These are phyloP conservation scores for Schwanniomyces polymorphus DNA, from an alignment of 805 yeast species.

Conservation along the genomic window DNA sequence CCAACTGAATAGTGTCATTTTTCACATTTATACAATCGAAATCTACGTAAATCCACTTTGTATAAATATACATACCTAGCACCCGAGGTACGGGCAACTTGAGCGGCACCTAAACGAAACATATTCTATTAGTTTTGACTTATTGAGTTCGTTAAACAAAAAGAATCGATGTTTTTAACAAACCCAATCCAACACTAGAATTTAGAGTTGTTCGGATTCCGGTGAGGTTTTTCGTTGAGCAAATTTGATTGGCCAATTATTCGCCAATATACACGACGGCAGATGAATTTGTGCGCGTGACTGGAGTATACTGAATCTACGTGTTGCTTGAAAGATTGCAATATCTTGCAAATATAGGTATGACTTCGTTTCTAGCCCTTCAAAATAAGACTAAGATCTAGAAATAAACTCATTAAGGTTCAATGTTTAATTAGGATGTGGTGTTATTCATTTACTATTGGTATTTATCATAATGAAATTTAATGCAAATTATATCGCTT, in stretches of 20 bases:
- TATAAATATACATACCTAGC: conserved; percentile 47
- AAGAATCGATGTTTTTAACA: conserved; percentile 1
- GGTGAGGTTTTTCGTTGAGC: conserved; percentile 9
- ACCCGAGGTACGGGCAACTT: conserved; percentile 50
- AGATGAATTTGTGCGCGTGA: not conserved
- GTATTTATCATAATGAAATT: too few species aligned
- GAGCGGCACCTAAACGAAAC: conserved; percentile 57
- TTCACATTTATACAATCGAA: not conserved
- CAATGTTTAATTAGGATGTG: too few species aligned
- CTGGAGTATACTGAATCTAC: not conserved
- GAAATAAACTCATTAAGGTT: too few species aligned
- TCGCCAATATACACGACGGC: conserved; percentile 2
- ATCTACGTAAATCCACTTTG: not conserved
- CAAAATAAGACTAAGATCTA: too few species aligned
- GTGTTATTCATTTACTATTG: too few species aligned
- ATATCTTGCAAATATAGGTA: too few species aligned
- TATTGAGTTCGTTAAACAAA: conserved; percentile 1
- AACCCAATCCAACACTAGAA: not conserved
- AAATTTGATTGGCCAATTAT: conserved; percentile 17
- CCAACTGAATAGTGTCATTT: not conserved
- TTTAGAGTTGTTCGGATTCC: conserved; percentile 6
- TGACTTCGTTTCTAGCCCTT: too few species aligned
- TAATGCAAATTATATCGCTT: too few species aligned
- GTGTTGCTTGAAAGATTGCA: too few species aligned
- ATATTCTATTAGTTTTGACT: conserved; percentile 21